Evolutionary conservation across 306 rosid genomes (phyloP), one percentile per base, ranked within the genome.

Genomic region (Echinosophora koreensis): DNA sequence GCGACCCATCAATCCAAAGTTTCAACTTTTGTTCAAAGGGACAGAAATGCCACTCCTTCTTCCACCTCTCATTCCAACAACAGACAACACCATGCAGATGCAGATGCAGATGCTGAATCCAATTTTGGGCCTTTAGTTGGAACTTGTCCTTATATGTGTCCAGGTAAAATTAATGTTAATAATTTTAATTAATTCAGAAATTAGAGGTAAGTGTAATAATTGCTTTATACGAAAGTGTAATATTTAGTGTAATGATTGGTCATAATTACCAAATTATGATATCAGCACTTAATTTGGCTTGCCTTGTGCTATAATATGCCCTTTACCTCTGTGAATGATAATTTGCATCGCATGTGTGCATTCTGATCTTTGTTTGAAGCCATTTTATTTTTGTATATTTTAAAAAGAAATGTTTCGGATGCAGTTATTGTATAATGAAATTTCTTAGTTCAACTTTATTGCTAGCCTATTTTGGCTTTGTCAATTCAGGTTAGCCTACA

Each of bases 111-210:
- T 52, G 18, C 35, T 14, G 47, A 71, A 18, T 85, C 89, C 65
- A 35, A 78, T 78, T 74, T 52, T 66, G 79, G 73, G 73, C 32
- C 73, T 81, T 62, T 89, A 18, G 76, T 83, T 56, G 97, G 95
- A 34, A 84, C 91, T 61, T 94, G 98, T 82, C 82, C 93, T 71
- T 82, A 82, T 56, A 90, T 92, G 98, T 94, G 98, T 84, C 93
- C 97, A 80, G 98, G 98, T 94, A 72, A 27, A 6, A 1, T 1
- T 22, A 22, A 22, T 22, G 22, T 22, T 22, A 22, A 22, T 22
- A 22, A 22, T 22, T 22, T 22, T 22, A 22, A 22, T 22, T 22
- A 22, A 22, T 22, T 22, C 22, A 22, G 0, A 22, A 22, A 22
- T 22, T 22, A 22, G 22, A 22, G 22, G 22, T 22, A 22, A 22